These are phyloP conservation scores for Nakataea oryzae DNA, from an alignment of 2,329 filamentous ascomycete species.

Conservation along the genomic window DNA sequence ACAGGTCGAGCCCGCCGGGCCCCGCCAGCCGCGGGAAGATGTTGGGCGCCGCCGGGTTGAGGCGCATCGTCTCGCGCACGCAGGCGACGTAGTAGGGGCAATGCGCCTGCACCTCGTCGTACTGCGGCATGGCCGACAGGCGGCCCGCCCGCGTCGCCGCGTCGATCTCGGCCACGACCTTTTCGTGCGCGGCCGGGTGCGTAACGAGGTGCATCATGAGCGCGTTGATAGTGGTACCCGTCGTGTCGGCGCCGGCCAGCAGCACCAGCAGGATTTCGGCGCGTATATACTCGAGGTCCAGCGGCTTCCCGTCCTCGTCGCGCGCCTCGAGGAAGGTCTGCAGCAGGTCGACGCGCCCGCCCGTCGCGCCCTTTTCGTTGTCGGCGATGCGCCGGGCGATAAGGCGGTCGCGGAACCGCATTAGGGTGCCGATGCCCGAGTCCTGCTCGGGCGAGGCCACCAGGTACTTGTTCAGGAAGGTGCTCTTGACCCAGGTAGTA, in stretches of 20 bases:
- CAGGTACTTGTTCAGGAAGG: slow-evolving; percentile 38
- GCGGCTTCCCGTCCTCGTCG: slow-evolving; percentile 31
- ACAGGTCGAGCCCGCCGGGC: slow-evolving; percentile 7
- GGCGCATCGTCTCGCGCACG: slow-evolving; percentile 26
- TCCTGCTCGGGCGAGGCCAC: slow-evolving; percentile 41
- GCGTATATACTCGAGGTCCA: slow-evolving; percentile 39
- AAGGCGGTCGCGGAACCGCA: slow-evolving; percentile 45
- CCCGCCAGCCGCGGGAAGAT: slow-evolving; percentile 9
- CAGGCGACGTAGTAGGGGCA: slow-evolving; percentile 27
- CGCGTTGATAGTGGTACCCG: slow-evolving; percentile 35
- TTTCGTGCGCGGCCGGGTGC: slow-evolving; percentile 28
- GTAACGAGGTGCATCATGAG: slow-evolving; percentile 36
- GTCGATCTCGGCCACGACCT: slow-evolving; percentile 33
- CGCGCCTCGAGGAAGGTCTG: slow-evolving; percentile 37
- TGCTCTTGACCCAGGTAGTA: slow-evolving; percentile 43
- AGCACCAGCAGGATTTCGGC: slow-evolving; percentile 39
- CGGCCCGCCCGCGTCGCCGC: slow-evolving; percentile 8
- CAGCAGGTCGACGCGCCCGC: slow-evolving; percentile 37
- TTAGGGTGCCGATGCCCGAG: slow-evolving; percentile 42
- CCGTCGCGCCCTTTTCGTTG: slow-evolving; percentile 30
- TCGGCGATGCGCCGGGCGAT: slow-evolving; percentile 35
- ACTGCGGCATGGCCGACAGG: slow-evolving; percentile 17
- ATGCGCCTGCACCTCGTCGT: slow-evolving; percentile 19
- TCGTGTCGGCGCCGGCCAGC: slow-evolving; percentile 44
- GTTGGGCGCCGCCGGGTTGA: slow-evolving; percentile 19